Base-by-base conservation (phyloP, 169 alveolate genomes). In the Amoebophrya sp. region DNA sequence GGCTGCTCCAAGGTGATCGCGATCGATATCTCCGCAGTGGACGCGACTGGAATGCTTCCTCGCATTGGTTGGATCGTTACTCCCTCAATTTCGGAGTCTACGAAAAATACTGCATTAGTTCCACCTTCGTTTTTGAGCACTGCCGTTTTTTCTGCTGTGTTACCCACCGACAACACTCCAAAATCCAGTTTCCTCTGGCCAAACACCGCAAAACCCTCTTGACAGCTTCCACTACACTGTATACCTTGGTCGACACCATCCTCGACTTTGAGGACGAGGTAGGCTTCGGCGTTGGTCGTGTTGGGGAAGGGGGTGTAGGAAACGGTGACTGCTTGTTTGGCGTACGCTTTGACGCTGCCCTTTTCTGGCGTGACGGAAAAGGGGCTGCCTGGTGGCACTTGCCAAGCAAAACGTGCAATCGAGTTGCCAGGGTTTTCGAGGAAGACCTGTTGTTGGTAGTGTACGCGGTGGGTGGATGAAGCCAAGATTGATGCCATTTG, bases 261-360 rank as follows among this genome's bases (percentile, higher is more conserved):
- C 83, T 65, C 83, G 36, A 26, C n/a, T 26, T 65, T 65, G 36
- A 65, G 83, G 36, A 36, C n/a, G 33, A 65, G 26, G 36, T 1
- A 6, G 36, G 83, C n/a, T 36, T 65, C 83, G 3, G 83, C 83
- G 83, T 65, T 65, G 38, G 83, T 65, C 33, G 33, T 65, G 83
- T 65, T 65, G 38, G 83, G 83, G n/a, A 65, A 65, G n/a, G 83
- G 83, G 2, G 83, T 65, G 83, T 65, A 65, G 36, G 83, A 65
- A 26, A 65, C n/a, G 36, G 33, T 12, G 36, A 65, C 83, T 6
- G 83, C 83, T 6, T 26, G 18, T 1, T 65, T 65, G 3, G 83
- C 12, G 83, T 65, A 65, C 83, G 83, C 39, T 36, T 65, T 65
- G 38, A 65, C 83, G 38, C 10, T 26, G 2, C 83, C 83, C 36